Evolutionary conservation across 345 rosid genomes (phyloP).

Genomic region (Eucalyptus erythrocorys): DNA sequence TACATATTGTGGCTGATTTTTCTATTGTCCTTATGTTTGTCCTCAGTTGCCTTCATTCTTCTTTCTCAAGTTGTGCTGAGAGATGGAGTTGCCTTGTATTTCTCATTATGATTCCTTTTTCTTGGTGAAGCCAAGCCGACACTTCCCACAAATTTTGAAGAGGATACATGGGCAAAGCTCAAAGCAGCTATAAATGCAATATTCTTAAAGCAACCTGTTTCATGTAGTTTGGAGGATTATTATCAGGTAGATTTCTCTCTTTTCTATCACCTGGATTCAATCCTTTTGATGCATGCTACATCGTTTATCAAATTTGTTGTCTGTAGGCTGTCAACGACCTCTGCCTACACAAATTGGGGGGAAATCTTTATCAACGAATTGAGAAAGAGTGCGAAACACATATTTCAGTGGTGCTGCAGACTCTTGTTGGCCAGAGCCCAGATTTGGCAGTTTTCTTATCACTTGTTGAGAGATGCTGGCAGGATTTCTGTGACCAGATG

Average conservation of each 20-base stretch:
- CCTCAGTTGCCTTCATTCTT: not conserved
- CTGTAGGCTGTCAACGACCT: slow-evolving; percentile 82
- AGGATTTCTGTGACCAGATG: slow-evolving; percentile 91
- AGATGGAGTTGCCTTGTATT: not conserved
- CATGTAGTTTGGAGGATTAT: slow-evolving; percentile 74
- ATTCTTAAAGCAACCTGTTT: slow-evolving; percentile 62
- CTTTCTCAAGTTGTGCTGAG: not conserved
- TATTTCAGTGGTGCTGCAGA: slow-evolving; percentile 61
- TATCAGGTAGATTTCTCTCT: slow-evolving; percentile 47
- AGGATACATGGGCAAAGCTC: slow-evolving; percentile 80
- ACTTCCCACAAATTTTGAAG: slow-evolving; percentile 78
- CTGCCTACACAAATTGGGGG: slow-evolving; percentile 88
- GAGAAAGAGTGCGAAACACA: slow-evolving; percentile 87
- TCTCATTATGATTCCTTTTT: not conserved
- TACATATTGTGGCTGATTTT: not conserved
- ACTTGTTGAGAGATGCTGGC: slow-evolving; percentile 93
- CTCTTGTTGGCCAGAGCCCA: slow-evolving; percentile 91
- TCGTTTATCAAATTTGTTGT: not conserved
- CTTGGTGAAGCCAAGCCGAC: slow-evolving; percentile 66
- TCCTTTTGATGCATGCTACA: not conserved
- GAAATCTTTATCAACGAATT: slow-evolving; percentile 75
- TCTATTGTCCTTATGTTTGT: not conserved
- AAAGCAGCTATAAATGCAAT: slow-evolving; percentile 92
- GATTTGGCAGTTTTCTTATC: slow-evolving; percentile 86
- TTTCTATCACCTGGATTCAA: not conserved